These are phyloP conservation scores for Xylogone sp. DNA, from an alignment of 2,329 filamentous ascomycete species.

Conservation along the genomic window DNA sequence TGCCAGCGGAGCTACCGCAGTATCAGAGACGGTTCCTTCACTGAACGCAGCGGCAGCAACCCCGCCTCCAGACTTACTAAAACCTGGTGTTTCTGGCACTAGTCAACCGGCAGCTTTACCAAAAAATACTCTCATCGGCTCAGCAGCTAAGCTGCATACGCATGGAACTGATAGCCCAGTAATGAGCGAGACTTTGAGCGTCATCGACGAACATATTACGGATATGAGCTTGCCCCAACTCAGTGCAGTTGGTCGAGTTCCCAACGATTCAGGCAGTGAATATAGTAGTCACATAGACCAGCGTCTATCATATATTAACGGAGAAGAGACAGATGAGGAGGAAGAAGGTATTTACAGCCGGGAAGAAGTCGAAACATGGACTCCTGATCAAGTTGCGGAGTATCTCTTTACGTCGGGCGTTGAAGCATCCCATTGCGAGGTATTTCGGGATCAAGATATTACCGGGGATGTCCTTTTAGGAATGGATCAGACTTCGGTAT, in stretches of 20 bases:
- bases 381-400: conserved; percentile 77
- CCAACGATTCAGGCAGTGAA: conserved; percentile 81
- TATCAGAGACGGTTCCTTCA: background rate
- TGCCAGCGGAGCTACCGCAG: conserved; percentile 15
- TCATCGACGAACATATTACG: conserved; percentile 96
- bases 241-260: conserved; percentile 39
- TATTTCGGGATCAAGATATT: conserved; percentile 95
- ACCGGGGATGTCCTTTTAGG: conserved; percentile 87
- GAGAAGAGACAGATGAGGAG: conserved; percentile 93
- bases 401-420: conserved; percentile 83
- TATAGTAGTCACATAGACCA: conserved; percentile 78
- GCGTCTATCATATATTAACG: conserved; percentile 85
- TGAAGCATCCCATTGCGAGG: conserved; percentile 85
- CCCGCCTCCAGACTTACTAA: conserved; percentile 24
- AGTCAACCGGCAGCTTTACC: conserved; percentile 35
- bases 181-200: conserved; percentile 89
- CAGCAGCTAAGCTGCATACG: conserved; percentile 40
- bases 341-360: conserved; percentile 67
- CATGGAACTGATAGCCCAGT: conserved; percentile 65
- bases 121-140: conserved; percentile 33
- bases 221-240: conserved; percentile 61
- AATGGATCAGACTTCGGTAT: conserved; percentile 93
- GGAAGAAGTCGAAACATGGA: conserved; percentile 77
- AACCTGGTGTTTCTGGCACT: background rate
- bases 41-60: conserved; percentile 28